Evolutionary conservation across 2,329 filamentous ascomycete species (phyloP).

Genomic region (Lecanicillium sp.): DNA sequence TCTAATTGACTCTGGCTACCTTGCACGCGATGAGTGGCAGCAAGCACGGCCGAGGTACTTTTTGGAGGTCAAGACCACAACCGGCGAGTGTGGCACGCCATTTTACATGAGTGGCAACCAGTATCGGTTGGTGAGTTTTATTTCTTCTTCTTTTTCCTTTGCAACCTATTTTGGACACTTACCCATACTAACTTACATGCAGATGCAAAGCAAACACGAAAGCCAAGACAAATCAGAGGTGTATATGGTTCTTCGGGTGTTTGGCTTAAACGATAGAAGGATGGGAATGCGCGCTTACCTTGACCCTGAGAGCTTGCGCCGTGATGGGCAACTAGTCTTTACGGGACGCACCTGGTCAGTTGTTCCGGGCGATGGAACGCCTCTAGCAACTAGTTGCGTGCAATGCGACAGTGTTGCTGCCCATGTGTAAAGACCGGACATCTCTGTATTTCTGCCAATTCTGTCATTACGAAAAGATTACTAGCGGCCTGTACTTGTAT

Average conservation of each 20-base stretch:
- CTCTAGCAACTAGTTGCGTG: too few species aligned
- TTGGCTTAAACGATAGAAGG: conserved; percentile 9
- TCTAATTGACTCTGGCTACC: conserved; percentile 9
- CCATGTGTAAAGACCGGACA: too few species aligned
- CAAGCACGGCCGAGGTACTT: conserved; percentile 27
- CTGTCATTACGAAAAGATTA: too few species aligned
- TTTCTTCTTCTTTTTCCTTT: not conserved
- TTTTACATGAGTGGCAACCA: conserved; percentile 39
- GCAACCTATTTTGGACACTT: not conserved
- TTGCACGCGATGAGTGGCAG: conserved; percentile 12
- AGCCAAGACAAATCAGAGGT: conserved; percentile 8
- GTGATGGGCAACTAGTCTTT: conserved; percentile 12
- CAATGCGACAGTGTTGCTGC: too few species aligned
- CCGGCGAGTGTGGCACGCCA: conserved; percentile 22
- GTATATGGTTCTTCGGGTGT: conserved; percentile 12
- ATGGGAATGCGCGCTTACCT: conserved; percentile 11
- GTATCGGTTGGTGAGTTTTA: conserved; percentile 26
- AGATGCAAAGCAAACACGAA: conserved; percentile 11
- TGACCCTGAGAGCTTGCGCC: conserved; percentile 12
- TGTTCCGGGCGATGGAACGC: not conserved
- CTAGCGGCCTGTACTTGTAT: too few species aligned
- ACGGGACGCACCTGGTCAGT: conserved; percentile 12
- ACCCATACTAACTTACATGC: not conserved
- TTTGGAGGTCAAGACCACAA: conserved; percentile 43
- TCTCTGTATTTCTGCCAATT: too few species aligned